These are phyloP conservation scores for Xylariales sp. DNA, from an alignment of 2,329 filamentous ascomycete species.

Conservation along the genomic window DNA sequence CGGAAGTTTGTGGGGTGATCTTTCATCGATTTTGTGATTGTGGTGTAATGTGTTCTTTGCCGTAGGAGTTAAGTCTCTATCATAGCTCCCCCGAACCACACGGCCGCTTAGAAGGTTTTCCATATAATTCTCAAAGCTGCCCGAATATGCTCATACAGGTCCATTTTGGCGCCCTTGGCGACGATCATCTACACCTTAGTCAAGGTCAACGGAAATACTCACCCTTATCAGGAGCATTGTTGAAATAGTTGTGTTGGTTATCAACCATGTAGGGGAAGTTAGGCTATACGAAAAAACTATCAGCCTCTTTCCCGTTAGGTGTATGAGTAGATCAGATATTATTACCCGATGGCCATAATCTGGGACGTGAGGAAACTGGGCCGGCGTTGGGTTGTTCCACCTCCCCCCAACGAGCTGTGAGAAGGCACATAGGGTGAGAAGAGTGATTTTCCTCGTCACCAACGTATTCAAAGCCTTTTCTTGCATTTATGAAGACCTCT, in stretches of 20 bases:
- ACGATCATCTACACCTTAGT: no score
- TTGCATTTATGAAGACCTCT: no score
- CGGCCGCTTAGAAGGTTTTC: no score
- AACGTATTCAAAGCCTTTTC: no score
- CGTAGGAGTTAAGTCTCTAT: no score
- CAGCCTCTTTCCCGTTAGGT: no score
- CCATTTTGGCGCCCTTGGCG: slow-evolving; percentile 29
- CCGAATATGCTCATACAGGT: slow-evolving; percentile 37
- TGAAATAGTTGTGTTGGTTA: slow-evolving; percentile 40
- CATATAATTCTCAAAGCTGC: slow-evolving; percentile 28
- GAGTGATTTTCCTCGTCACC: no score
- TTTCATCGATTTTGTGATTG: not conserved
- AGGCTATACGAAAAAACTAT: not conserved
- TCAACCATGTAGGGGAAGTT: slow-evolving; percentile 41
- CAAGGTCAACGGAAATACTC: not conserved
- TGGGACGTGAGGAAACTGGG: not conserved
- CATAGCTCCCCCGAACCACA: no score
- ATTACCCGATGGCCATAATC: slow-evolving; percentile 5
- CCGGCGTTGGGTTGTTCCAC: no score
- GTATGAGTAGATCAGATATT: not conserved
- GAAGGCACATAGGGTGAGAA: no score
- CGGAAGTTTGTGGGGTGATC: not conserved
- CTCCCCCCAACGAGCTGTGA: no score
- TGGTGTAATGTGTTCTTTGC: not conserved
- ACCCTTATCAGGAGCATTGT: slow-evolving; percentile 39